A percentile compares a stretch with the other conserved stretches of the same genome.
phyloP scores from a whole-genome alignment of 2,329 filamentous ascomycete species.

The Magnaporthales sp. region DNA sequence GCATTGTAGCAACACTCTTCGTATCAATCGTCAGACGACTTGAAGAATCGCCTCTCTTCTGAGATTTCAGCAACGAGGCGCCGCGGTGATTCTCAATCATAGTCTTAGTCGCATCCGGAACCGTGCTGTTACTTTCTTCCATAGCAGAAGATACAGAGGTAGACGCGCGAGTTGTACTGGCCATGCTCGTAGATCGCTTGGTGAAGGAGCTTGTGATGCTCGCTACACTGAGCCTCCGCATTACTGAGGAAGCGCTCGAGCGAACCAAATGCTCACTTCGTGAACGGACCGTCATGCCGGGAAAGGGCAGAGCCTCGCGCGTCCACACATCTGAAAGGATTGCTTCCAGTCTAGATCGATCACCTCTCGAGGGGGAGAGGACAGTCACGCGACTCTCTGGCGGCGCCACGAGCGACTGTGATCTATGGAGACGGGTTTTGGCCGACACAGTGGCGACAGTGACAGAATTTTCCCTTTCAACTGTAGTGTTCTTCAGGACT shows the following conservation, averaged over 20 bases:
- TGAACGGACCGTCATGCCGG: conserved; percentile 63
- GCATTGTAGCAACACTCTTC: neutral
- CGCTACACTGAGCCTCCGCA: conserved; percentile 78
- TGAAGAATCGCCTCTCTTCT: neutral
- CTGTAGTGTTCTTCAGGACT: conserved; percentile 78
- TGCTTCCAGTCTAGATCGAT: conserved; percentile 69
- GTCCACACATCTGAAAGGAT: conserved; percentile 77
- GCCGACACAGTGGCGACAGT: conserved; percentile 22
- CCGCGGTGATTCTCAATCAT: neutral
- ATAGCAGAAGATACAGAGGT: neutral
- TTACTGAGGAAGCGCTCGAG: conserved; percentile 75
- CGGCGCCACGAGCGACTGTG: conserved; percentile 68
- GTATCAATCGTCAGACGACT: neutral
- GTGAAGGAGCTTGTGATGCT: conserved; percentile 71
- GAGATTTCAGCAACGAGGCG: neutral
- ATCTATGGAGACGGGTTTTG: conserved; percentile 57
- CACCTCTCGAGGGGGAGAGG: conserved; percentile 63
- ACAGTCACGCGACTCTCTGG: conserved; percentile 53
- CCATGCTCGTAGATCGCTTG: conserved; percentile 56
- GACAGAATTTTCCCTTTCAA: conserved; percentile 44
- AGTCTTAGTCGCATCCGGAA: neutral
- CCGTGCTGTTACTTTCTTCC: neutral
- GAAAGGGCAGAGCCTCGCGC: conserved; percentile 69
- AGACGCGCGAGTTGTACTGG: conserved; percentile 16
- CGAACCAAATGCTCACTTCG: conserved; percentile 64